These are phyloP conservation scores for Sporothrix globosa DNA, from an alignment of 2,329 filamentous ascomycete species.

Conservation along the genomic window DNA sequence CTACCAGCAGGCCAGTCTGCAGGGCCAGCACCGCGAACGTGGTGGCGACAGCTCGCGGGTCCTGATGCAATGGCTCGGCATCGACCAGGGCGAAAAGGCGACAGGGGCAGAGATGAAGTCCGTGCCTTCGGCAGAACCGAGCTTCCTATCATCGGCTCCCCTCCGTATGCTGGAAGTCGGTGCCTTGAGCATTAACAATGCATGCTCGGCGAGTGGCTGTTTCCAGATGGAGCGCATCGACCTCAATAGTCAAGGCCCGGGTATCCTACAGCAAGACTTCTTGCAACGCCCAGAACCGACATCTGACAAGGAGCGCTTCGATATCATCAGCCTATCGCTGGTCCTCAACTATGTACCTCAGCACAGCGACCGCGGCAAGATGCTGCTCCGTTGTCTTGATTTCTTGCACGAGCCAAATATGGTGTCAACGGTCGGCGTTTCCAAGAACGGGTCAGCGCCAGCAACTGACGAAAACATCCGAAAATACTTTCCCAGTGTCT, in stretches of 20 bases:
- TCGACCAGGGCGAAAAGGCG: constrained; percentile 38
- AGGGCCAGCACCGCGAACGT: constrained; percentile 66
- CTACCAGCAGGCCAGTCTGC: constrained; percentile 70
- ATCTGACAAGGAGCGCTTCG: constrained; percentile 67
- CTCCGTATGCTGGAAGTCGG: constrained; percentile 85
- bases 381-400: constrained; percentile 74
- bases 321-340: constrained; percentile 87
- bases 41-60: constrained; percentile 69
- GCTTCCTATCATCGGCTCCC: background rate
- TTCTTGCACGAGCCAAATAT: constrained; percentile 60
- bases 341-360: constrained; percentile 94
- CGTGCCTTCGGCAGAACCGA: background rate
- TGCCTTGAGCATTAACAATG: constrained; percentile 80
- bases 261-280: constrained; percentile 88
- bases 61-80: constrained; percentile 64
- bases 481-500: constrained; percentile 68
- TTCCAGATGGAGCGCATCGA: constrained; percentile 86
- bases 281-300: constrained; percentile 80
- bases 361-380: constrained; percentile 72
- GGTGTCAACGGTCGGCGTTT: constrained; percentile 14
- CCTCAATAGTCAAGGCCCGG: constrained; percentile 79
- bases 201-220: constrained; percentile 71
- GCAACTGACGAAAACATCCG: constrained; percentile 31
- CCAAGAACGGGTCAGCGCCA: constrained; percentile 25
- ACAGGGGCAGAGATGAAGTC: background rate